Evolutionary conservation across 208 protist species (phyloP), one percentile per base, ranked within the genome.

Genomic region (Leptomonas seymouri): DNA sequence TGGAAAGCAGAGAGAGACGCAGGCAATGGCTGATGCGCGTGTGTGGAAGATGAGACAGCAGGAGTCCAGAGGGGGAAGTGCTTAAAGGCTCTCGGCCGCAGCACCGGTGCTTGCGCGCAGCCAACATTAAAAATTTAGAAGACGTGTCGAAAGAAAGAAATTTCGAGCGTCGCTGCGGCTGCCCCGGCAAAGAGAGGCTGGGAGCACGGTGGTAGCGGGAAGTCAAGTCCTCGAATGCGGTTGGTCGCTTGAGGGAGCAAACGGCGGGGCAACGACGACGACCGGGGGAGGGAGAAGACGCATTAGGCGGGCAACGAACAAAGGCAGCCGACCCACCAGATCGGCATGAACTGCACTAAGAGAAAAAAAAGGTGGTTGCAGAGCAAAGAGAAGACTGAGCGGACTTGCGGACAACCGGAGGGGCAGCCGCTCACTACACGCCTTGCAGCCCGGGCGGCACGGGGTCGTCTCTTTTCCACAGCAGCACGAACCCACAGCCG

Each of bases 391-490:
- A n/a, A 30, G 21, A 9, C 41, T 6, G 42, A 51, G 30, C 31
- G 62, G 30, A 21, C 44, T 14, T 21, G 39, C 25, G 20, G 55
- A 20, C 12, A 48, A 48, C 44, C 34, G 34, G 34, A 39, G 34
- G 9, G 3, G 31, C 23, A 56, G 15, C 15, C 30, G 23, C 4
- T 39, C 36, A 58, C 18, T 39, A n/a, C 36, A 67, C 57, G 6
- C 56, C 58, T 31, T 53, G 16, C 16, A 89, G 61, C n/a, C 85
- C 83, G 12, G 81, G 39, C 18, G 88, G 90, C 6, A 90, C 46
- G 9, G 79, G 30, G 53, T 96, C 84, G 3, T 86, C 86, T 30
- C 73, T 72, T n/a, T 79, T 60, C 85, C 87, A 95, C 39, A 93
- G 71, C 56, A 89, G 76, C 45, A 91, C 86, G 72, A 93, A 84